Evolutionary conservation across 2,329 filamentous ascomycete species (phyloP).

Genomic region (Purpureocillium takamizusanense): DNA sequence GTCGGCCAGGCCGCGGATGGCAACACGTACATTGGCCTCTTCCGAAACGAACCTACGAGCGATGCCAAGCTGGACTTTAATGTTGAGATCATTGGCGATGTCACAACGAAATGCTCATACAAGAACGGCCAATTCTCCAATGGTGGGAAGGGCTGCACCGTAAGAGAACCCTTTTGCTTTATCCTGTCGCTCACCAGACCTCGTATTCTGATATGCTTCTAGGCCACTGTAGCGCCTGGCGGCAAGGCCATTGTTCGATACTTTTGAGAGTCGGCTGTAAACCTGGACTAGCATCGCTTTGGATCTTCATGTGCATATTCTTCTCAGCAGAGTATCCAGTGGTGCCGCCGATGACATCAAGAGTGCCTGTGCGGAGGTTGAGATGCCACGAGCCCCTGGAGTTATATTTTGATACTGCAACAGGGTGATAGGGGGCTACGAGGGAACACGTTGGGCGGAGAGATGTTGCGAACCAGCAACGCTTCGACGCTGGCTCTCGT

Average conservation of each 20-base stretch:
- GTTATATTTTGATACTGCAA: neutral
- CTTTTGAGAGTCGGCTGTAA: slow-evolving; percentile 18
- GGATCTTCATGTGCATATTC: slow-evolving; percentile 26
- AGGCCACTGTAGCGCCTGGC: slow-evolving; percentile 35
- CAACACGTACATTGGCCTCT: slow-evolving; percentile 71
- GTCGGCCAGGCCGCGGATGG: slow-evolving; percentile 59
- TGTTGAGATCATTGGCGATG: slow-evolving; percentile 65
- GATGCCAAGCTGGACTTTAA: slow-evolving; percentile 64
- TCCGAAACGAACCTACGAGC: slow-evolving; percentile 74
- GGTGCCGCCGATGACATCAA: neutral
- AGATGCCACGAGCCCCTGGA: neutral
- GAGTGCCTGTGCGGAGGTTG: slow-evolving; percentile 2
- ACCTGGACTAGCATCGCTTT: slow-evolving; percentile 17
- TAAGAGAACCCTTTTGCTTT: slow-evolving; percentile 48
- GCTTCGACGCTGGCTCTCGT: too few relatives aligned
- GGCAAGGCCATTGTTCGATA: slow-evolving; percentile 35
- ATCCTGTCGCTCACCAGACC: too few relatives aligned
- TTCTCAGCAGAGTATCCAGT: slow-evolving; percentile 11
- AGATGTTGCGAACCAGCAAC: neutral
- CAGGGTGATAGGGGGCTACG: neutral
- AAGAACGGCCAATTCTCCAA: slow-evolving; percentile 53
- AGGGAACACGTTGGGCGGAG: neutral
- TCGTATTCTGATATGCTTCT: slow-evolving; percentile 10
- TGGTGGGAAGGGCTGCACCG: slow-evolving; percentile 64
- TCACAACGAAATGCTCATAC: slow-evolving; percentile 52